A percentile compares a stretch with the other conserved stretches of the same genome.
Conservation (phyloP, 495 filamentous ascomycete species). For the Tuber microsphaerosporum region DNA sequence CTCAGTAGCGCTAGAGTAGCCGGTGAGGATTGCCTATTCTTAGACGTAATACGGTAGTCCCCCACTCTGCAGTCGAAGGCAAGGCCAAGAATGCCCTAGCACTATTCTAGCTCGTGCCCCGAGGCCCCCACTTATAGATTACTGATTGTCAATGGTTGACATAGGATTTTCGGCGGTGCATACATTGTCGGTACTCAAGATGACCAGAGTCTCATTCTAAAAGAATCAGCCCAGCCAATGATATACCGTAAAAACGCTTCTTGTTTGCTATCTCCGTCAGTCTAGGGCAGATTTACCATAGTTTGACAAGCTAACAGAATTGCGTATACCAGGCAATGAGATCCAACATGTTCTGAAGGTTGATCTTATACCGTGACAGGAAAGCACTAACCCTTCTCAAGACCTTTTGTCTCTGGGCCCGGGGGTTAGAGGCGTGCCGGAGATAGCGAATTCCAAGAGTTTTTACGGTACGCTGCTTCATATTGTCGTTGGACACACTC, state of each 20-base stretch:
- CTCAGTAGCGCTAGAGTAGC: background rate
- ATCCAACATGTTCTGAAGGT: no score
- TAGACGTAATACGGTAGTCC: constrained; percentile 28
- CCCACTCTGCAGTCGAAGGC: constrained; percentile 4
- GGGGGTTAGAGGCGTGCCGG: no score
- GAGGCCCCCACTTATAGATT: background rate
- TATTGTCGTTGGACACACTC: constrained; percentile 58
- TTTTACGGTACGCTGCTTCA: constrained; percentile 46
- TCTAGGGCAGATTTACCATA: no score
- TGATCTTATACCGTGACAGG: no score
- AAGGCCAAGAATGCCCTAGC: constrained; percentile 7
- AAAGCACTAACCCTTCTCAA: no score
- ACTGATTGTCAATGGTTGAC: background rate
- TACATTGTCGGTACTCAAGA: constrained; percentile 51
- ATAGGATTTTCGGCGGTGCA: constrained; percentile 50
- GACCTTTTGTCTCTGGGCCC: no score
- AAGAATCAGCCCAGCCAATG: constrained; percentile 48
- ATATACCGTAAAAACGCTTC: constrained; percentile 42
- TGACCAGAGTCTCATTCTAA: constrained; percentile 45
- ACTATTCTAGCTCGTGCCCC: constrained; percentile 10
- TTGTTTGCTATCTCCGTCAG: no score
- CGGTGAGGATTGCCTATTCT: constrained; percentile 22
- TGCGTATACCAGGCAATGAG: no score
- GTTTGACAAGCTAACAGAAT: no score
- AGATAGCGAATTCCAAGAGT: no score